Base-by-base conservation (phyloP, 495 filamentous ascomycete species). In the Arthonia radiata region DNA sequence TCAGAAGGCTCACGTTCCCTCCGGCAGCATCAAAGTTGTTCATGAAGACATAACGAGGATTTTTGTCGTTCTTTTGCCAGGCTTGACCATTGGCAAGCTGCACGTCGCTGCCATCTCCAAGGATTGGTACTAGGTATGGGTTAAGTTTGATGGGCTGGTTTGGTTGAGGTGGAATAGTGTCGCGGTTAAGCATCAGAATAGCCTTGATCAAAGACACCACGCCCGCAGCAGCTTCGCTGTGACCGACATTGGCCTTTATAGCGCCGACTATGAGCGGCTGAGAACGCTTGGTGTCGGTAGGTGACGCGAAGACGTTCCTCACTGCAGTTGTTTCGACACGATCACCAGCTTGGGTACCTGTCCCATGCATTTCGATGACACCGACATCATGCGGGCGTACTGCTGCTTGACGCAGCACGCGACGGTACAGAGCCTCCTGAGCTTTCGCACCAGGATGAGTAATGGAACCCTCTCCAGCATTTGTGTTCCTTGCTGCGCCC, bases 351-450 rank as follows among this genome's bases (percentile, higher is more conserved):
- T 52, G 47, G 14, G 53, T 56, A 22, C 53, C 53, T 13, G 53
- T 57, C 7, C 53, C 53, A 37, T 57, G 53, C 53, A 55, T 55
- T 37, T 67, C 64, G 2, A 64, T 54, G 34, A 56, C 61, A 27
- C 41, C 41, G 26, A 67, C 45, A 23, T 59, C 51, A 16, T 50
- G 36, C 0, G 61, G 56, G 32, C 60, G 41, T 17, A 64, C 37
- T 12, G 47, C 54, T 26, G 49, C 50, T 6, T 45, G 34, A 11
- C 40, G 35, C 11, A 66, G 37, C 1, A 66, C 51, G 17, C 40
- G 40, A 16, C 44, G 47, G 29, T 49, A 52, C 1, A 61, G 36
- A 24, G 43, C 41, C 14, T 49, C 40, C 35, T 67, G 63, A 0
- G 52, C 41, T 13, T 50, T 56, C 15, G 51, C 50, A 26, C 59